Percentiles rank a stretch among this genome's conserved stretches.
Conservation (phyloP, 2,329 filamentous ascomycete genomes). For the Cercospora beticola region DNA sequence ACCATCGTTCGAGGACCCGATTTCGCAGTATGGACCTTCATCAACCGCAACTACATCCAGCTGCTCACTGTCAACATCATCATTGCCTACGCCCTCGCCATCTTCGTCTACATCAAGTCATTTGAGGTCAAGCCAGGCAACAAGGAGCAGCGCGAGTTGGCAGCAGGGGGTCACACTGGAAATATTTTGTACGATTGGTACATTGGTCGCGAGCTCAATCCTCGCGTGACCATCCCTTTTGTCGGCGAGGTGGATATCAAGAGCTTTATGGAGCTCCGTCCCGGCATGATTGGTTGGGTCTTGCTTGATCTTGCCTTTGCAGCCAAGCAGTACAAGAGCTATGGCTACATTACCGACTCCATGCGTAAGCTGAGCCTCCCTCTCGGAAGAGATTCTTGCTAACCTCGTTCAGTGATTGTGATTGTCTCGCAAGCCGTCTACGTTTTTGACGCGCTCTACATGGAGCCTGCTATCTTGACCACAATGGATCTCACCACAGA, state of each 20-base stretch:
- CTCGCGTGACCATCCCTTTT: constrained; percentile 73
- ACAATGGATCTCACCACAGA: constrained; percentile 94
- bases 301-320: constrained; percentile 81
- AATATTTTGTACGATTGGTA: constrained; percentile 95
- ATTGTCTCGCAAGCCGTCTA: constrained; percentile 77
- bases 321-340: constrained; percentile 82
- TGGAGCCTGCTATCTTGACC: constrained; percentile 84
- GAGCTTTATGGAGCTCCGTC: constrained; percentile 84
- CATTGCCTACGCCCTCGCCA: constrained; percentile 69
- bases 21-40: constrained; percentile 88
- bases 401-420: constrained; percentile 57
- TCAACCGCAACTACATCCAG: constrained; percentile 86
- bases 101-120: constrained; percentile 77
- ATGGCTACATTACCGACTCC: constrained; percentile 80
- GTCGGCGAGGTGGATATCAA: constrained; percentile 89
- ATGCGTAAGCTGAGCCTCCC: constrained; percentile 49
- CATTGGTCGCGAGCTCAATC: constrained; percentile 93
- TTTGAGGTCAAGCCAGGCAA: constrained; percentile 80
- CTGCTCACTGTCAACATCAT: constrained; percentile 80
- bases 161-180: constrained; percentile 75
- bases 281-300: constrained; percentile 85
- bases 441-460: constrained; percentile 78
- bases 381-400: constrained; percentile 6
- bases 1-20: constrained; percentile 75
- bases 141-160: constrained; percentile 70